Evolutionary conservation across 2,329 filamentous ascomycete species (phyloP).

Genomic region (Truncatella angustata): DNA sequence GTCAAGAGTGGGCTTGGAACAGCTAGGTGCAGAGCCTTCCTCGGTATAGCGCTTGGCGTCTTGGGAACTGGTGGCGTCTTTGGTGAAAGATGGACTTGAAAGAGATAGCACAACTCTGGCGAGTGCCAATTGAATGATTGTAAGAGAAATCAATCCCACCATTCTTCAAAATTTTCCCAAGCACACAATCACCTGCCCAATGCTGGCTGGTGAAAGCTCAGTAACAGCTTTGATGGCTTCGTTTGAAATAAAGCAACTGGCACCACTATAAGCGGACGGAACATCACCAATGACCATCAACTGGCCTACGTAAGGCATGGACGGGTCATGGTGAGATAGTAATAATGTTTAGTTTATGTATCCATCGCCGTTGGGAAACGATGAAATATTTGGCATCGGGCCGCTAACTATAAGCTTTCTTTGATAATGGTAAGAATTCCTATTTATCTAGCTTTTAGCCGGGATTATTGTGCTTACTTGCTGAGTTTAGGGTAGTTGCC

Average conservation of each 20-base stretch:
- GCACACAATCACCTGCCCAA: constrained; percentile 48
- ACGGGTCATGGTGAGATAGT: constrained; percentile 46
- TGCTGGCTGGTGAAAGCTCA: constrained; percentile 41
- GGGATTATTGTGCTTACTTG: constrained; percentile 38
- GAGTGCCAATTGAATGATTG: too few relatives aligned
- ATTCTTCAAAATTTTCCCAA: constrained; percentile 44
- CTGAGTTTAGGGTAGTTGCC: constrained; percentile 27
- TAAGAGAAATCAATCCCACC: constrained; percentile 40
- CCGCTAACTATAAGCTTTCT: constrained; percentile 37
- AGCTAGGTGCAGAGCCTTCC: too few relatives aligned
- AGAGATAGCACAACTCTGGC: too few relatives aligned
- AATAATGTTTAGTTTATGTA: constrained; percentile 54
- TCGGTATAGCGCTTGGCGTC: too few relatives aligned
- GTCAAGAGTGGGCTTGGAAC: too few relatives aligned
- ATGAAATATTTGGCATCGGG: constrained; percentile 56
- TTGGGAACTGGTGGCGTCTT: too few relatives aligned
- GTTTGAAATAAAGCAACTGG: constrained; percentile 50
- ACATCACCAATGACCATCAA: constrained; percentile 49
- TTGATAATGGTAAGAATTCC: constrained; percentile 56
- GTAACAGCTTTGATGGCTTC: constrained; percentile 43
- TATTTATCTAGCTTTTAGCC: constrained; percentile 55
- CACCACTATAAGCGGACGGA: constrained; percentile 52
- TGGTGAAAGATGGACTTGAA: too few relatives aligned
- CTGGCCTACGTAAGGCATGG: constrained; percentile 51
- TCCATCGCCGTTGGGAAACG: constrained; percentile 59